A percentile compares a stretch with the other conserved stretches of the same genome.
phyloP scores from a whole-genome alignment of 2,329 filamentous ascomycete genomes.

The Xylaria hypoxylon region DNA sequence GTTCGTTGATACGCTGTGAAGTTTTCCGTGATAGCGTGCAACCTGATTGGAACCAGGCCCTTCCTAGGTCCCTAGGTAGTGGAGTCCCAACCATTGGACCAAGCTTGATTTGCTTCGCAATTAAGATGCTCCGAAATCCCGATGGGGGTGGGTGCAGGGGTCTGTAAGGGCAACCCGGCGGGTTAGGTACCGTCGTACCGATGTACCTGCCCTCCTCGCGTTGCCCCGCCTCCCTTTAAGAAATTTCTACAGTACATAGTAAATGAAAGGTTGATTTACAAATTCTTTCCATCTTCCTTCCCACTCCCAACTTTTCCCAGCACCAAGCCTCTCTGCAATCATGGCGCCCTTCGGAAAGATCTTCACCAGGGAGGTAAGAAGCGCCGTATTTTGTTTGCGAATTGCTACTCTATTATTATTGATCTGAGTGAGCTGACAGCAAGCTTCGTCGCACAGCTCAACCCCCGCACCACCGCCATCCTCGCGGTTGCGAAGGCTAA shows the following conservation, averaged over 20 bases:
- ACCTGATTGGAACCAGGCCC: conserved; percentile 10
- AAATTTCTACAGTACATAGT: conserved; percentile 22
- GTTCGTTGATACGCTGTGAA: conserved; percentile 27
- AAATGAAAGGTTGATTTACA: conserved; percentile 33
- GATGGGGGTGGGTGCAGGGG: conserved; percentile 9
- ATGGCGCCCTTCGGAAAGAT: conserved; percentile 97
- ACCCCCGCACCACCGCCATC: conserved; percentile 89
- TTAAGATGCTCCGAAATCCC: conserved; percentile 47
- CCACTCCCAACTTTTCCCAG: conserved; percentile 29
- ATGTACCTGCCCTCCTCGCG: conserved; percentile 37
- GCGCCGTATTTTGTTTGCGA: conserved; percentile 34
- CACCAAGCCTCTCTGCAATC: conserved; percentile 46
- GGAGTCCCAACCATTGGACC: conserved; percentile 21
- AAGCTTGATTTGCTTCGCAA: conserved; percentile 38
- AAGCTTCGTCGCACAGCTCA: conserved; percentile 69
- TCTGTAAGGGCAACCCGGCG: not conserved
- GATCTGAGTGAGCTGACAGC: conserved; percentile 43
- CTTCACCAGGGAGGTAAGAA: conserved; percentile 82
- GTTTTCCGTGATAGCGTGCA: conserved; percentile 30
- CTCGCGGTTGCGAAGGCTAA: conserved; percentile 97
- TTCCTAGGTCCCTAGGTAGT: too few species aligned
- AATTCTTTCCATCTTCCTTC: conserved; percentile 36
- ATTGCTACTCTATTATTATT: conserved; percentile 24
- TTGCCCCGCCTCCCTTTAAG: conserved; percentile 47
- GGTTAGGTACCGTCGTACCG: conserved; percentile 10